Base-by-base conservation (phyloP, 805 yeast genomes). In the Kuraishia piskuri region DNA sequence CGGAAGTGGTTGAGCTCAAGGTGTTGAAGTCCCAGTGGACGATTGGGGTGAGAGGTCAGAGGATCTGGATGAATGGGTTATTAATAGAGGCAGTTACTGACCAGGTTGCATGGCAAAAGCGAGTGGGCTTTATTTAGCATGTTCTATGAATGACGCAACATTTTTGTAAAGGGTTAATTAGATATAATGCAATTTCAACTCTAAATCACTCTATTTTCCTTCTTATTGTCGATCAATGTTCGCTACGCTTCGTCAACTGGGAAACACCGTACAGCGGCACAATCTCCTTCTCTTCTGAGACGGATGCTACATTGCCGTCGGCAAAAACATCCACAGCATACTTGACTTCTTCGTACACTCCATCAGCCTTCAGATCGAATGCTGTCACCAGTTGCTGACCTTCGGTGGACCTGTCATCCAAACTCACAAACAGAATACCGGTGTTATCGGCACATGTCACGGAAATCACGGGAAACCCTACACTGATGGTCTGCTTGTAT, bases 181-280 rank as follows among this genome's bases (percentile, higher is more conserved):
- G n/a, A n/a, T n/a, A n/a, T n/a, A n/a, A n/a, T n/a, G n/a, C n/a
- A n/a, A 40, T 40, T 40, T 20, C 21, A 7, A 40, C 21, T 25
- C 10, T 25, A 25, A 25, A 25, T 7, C n/a, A 17, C 40, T 10
- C 12, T 40, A 40, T n/a, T 40, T 7, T 40, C 21, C 21, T 7
- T 40, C 21, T 7, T 40, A 20, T 22, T 47, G 24, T 22, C 14
- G 9, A 22, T 65, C 65, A 82, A 64, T 82, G 84, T 59, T 83
- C 88, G 63, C 86, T 78, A 68, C 88, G 75, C 66, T 83, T 83
- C 62, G 87, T 78, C 57, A 83, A 68, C 47, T 77, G 72, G 54
- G 74, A 73, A 37, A 77, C 71, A 44, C 75, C 73, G 63, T 80
- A 82, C 56, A 83, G 73, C 17, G 87, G 86, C 58, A 79, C 70